Evolutionary conservation across 2,329 filamentous ascomycete species (phyloP), one percentile per base, ranked within the genome.

Genomic region (Phyllosticta citrichinensis): DNA sequence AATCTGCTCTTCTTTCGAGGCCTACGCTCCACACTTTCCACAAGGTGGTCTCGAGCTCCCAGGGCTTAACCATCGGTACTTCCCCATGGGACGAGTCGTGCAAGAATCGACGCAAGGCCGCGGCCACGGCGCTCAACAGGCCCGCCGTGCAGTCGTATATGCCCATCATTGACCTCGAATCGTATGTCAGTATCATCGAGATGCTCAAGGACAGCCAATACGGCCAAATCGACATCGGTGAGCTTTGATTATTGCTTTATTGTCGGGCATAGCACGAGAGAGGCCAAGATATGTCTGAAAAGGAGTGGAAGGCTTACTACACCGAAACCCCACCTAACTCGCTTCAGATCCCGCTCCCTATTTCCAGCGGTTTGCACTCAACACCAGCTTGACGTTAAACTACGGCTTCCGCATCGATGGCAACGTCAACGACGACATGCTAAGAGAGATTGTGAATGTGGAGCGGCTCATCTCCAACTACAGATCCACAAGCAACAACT

Each of bases 71-170:
- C 0, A 91, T 94, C 63, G 89, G 89, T 1, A 91, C 89, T 0
- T 91, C 88, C 0, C 89, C 89, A 0, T 94, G 89, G 87, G 88
- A 92, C 64, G 88, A 91, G 57, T 89, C 85, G 2, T 90, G 87
- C 75, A 93, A 92, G 72, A 78, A 80, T 24, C 82, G 88, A 10
- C 83, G 89, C 64, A 92, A 91, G 76, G 88, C 87, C 0, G 89
- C 88, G 1, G 88, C 87, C 3, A 91, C 88, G 0, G 88, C 89
- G 0, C 79, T 93, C 22, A 92, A 92, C 70, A 81, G 87, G 0
- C 88, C 88, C 0, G 85, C 88, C 0, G 83, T 89, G 1, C 87
- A 90, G 68, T 86, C 85, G 0, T 93, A 93, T 71, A 88, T 91
- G 83, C 88, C 89, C 0, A 89, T 91, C 66, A 85, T 93, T 57